These are phyloP conservation scores for Kazachstania viticola DNA, from an alignment of 805 yeast species.

Conservation along the genomic window DNA sequence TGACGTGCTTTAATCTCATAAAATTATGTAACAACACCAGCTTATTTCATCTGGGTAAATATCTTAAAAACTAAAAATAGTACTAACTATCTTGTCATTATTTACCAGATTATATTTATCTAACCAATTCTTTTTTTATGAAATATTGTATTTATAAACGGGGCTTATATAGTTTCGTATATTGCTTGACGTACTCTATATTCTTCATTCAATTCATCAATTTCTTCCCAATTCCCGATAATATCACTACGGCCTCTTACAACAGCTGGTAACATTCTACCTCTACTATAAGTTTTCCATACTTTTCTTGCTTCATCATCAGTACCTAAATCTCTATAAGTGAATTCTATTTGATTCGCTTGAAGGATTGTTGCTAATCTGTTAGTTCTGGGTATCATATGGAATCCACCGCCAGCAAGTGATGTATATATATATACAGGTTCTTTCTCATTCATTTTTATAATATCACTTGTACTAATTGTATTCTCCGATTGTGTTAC, in stretches of 20 bases:
- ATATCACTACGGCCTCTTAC: constrained; percentile 73
- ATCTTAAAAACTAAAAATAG: too few species aligned
- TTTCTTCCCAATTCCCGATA: constrained; percentile 76
- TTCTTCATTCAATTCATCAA: constrained; percentile 79
- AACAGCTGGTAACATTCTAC: constrained; percentile 72
- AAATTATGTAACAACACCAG: too few species aligned
- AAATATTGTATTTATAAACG: too few species aligned
- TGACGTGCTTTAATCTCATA: too few species aligned
- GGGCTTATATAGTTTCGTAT: too few species aligned
- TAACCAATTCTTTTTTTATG: too few species aligned
- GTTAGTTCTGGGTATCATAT: constrained; percentile 66
- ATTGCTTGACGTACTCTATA: constrained; percentile 51
- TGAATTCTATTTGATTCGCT: constrained; percentile 59
- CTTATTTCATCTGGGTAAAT: too few species aligned
- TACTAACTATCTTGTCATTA: too few species aligned
- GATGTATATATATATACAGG: constrained; percentile 78
- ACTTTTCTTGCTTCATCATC: constrained; percentile 75
- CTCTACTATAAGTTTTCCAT: constrained; percentile 67
- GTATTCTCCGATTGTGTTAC: not conserved
- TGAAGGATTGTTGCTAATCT: constrained; percentile 61
- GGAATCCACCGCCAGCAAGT: constrained; percentile 74
- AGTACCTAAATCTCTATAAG: constrained; percentile 71
- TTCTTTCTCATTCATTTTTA: constrained; percentile 29
- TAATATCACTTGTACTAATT: constrained; percentile 10
- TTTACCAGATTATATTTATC: too few species aligned